Evolutionary conservation across 305 asterid genomes (phyloP), one percentile per base, ranked within the genome.

Genomic region (Fraxinus dipetala): DNA sequence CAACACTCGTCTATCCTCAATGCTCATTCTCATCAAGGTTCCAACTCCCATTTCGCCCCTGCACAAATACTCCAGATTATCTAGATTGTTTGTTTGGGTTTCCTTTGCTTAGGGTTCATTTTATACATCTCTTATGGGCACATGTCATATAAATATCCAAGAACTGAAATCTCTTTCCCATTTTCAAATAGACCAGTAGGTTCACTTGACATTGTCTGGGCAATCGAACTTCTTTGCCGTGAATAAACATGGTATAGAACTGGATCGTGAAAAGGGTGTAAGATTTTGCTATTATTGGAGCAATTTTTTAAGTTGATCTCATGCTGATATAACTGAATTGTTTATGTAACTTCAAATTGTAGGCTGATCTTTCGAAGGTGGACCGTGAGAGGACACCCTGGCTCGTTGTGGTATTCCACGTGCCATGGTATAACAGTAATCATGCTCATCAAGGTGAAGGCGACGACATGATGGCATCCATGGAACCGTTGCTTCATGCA

Each of bases 371-470:
- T 67, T 83, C 85, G 2, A 93, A 87, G 80, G 91, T 95, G 40
- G 92, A 93, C 51, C 93, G 98, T 11, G 82, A 81, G 79, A 89
- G 61, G 83, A 92, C 98, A 16, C 98, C 97, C 2, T 95, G 98
- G 98, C 45, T 95, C 4, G 32, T 93, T 45, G 98, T 85, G 51
- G 72, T 93, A 38, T 90, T 93, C 82, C 98, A 95, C 72, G 97
- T 88, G 36, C 98, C 98, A 26, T 95, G 98, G 98, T 95, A 93
- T 81, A 95, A 92, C 86, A 92, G 93, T 70, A 93, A 95, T 65
- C 31, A 35, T 82, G 98, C 98, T 78, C 98, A 95, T 90, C 97
- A 89, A 85, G 91, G 97, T 38, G 98, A 95, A 89, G 97, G 96
- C 31, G 87, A 91, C 43, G 85, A 77, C 70, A 95, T 95, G 99